These are phyloP conservation scores for Bimuria novae-zelandiae DNA, from an alignment of 2,329 filamentous ascomycete genomes.

Conservation along the genomic window DNA sequence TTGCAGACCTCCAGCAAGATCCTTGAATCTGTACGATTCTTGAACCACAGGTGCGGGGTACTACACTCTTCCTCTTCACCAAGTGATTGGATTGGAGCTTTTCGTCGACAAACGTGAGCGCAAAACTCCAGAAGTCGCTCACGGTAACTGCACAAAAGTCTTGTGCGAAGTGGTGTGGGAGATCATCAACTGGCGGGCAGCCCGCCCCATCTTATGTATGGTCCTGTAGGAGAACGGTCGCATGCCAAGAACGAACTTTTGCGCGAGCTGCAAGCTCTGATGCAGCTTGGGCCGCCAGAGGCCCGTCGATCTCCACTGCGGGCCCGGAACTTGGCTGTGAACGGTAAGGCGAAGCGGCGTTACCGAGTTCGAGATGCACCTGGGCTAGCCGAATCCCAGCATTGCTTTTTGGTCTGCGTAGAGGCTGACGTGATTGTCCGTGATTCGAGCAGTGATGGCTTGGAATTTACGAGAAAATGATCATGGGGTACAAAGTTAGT, in stretches of 20 bases:
- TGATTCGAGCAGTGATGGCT: neutral
- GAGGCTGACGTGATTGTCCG: neutral
- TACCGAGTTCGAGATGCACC: conserved; percentile 20
- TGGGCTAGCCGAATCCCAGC: conserved; percentile 30
- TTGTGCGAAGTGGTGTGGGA: conserved; percentile 10
- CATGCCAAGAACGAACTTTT: conserved; percentile 8
- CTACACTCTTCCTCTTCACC: neutral
- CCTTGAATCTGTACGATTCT: conserved; percentile 12
- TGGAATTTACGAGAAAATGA: neutral
- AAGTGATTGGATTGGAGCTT: conserved; percentile 35
- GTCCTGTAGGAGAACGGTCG: conserved; percentile 1
- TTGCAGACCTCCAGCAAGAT: conserved; percentile 17
- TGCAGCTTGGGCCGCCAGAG: conserved; percentile 11
- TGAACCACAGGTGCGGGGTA: neutral
- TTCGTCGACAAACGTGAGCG: conserved; percentile 42
- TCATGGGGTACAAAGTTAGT: neutral
- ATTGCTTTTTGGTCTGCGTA: conserved; percentile 24
- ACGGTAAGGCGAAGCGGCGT: conserved; percentile 11
- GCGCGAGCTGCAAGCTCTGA: conserved; percentile 19
- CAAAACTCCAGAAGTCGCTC: conserved; percentile 51
- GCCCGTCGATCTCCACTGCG: conserved; percentile 30
- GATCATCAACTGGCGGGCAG: conserved; percentile 17
- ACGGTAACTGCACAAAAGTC: conserved; percentile 21
- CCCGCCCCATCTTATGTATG: conserved; percentile 30
- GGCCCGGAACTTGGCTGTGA: conserved; percentile 23